These are phyloP conservation scores for Kodamaea laetipori DNA, from an alignment of 805 yeast genomes.

Conservation along the genomic window DNA sequence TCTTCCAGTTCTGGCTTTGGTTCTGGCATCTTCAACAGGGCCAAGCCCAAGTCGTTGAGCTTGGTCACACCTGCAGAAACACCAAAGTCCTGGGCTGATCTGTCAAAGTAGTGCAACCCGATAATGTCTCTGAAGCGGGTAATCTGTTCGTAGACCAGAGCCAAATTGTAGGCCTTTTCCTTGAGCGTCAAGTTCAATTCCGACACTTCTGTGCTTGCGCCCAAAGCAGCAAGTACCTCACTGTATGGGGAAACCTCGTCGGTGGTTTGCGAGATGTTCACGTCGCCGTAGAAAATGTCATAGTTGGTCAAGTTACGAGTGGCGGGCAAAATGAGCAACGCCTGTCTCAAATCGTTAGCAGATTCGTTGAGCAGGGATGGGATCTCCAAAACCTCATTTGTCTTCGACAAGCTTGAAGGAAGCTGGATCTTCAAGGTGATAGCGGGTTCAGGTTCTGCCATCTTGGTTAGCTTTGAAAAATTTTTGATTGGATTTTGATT, in stretches of 20 bases:
- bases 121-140: slow-evolving; percentile 61
- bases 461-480: slow-evolving; percentile 9
- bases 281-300: slow-evolving; percentile 42
- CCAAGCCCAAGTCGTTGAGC: slow-evolving; percentile 44
- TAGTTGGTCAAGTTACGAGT: slow-evolving; percentile 66
- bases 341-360: slow-evolving; percentile 57
- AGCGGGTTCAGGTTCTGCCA: slow-evolving; percentile 10
- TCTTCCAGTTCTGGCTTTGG: slow-evolving; percentile 14
- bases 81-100: slow-evolving; percentile 43
- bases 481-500: slow-evolving; percentile 11
- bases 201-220: slow-evolving; percentile 22
- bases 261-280: slow-evolving; percentile 30
- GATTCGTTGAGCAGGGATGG: slow-evolving; percentile 46
- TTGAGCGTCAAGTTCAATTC: slow-evolving; percentile 47
- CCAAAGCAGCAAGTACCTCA: slow-evolving; percentile 30
- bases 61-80: slow-evolving; percentile 53
- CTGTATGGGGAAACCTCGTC: slow-evolving; percentile 22
- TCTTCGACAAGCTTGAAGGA: slow-evolving; percentile 22
- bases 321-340: slow-evolving; percentile 56
- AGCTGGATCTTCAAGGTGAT: slow-evolving; percentile 26
- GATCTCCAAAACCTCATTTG: slow-evolving; percentile 27
- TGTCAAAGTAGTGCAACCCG: slow-evolving; percentile 52
- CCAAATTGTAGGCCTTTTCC: slow-evolving; percentile 61
- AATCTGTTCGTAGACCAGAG: slow-evolving; percentile 63
- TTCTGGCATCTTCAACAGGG: slow-evolving; percentile 26